phyloP scores from a whole-genome alignment of 2,329 filamentous ascomycete genomes.

The Penicillium sp. region DNA sequence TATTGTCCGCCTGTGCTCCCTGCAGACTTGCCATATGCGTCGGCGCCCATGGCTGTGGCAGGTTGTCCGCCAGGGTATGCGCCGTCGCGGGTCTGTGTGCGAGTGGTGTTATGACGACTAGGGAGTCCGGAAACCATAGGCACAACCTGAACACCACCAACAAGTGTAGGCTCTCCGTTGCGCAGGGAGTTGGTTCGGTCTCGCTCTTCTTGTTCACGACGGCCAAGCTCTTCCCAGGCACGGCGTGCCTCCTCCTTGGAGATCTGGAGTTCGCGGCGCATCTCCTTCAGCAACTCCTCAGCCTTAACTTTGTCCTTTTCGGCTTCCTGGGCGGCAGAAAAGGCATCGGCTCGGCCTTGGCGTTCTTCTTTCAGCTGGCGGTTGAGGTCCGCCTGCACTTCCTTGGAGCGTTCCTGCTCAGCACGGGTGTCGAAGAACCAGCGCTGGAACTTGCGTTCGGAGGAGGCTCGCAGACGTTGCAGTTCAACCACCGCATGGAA shows the following conservation, averaged over 20 bases:
- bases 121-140: slow-evolving; percentile 76
- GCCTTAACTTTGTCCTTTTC: slow-evolving; percentile 67
- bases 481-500: slow-evolving; percentile 97
- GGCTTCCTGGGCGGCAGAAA: slow-evolving; percentile 63
- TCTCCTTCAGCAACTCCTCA: slow-evolving; percentile 78
- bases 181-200: slow-evolving; percentile 82
- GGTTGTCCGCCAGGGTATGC: slow-evolving; percentile 40
- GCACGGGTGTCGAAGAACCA: slow-evolving; percentile 96
- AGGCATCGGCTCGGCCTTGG: slow-evolving; percentile 64
- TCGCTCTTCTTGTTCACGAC: slow-evolving; percentile 87
- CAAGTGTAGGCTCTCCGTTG: slow-evolving; percentile 80
- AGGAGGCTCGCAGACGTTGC: slow-evolving; percentile 87
- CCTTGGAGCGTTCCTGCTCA: slow-evolving; percentile 80
- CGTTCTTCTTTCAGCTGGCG: slow-evolving; percentile 71
- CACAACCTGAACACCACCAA: slow-evolving; percentile 92
- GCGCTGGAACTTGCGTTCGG: slow-evolving; percentile 94
- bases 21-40: slow-evolving; percentile 17
- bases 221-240: slow-evolving; percentile 94
- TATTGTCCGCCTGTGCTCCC: slow-evolving; percentile 46
- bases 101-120: slow-evolving; percentile 49
- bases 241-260: slow-evolving; percentile 93
- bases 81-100: slow-evolving; percentile 47
- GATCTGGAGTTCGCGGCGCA: slow-evolving; percentile 89
- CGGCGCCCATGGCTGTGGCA: slow-evolving; percentile 30
- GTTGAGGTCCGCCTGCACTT: slow-evolving; percentile 78